Evolutionary conservation across 495 filamentous ascomycete species (phyloP), one percentile per base, ranked within the genome.

Genomic region (Tetracladium setigerum): DNA sequence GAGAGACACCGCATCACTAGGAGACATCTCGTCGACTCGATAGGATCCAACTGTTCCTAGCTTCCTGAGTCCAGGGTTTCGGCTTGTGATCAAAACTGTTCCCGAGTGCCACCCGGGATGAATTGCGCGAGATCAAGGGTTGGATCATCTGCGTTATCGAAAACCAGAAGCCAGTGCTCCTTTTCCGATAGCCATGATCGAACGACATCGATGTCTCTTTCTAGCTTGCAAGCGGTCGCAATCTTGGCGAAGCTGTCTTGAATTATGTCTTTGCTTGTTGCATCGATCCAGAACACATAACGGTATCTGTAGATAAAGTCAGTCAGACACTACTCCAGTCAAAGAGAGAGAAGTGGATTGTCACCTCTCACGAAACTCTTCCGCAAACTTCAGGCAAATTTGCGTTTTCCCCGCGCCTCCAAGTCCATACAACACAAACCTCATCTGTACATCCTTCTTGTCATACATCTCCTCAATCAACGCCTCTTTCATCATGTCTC

Each of bases 131-230:
- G 22, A 18, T 63, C 55, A 3, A 69, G 30, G 9, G 53, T 44
- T 8, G 61, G 62, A 54, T 73, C 64, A 47, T 75, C 70, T 3
- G 70, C 71, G 43, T 74, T 73, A 53, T 73, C 71, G 22, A 75
- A 51, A 32, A 75, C 62, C 15, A 74, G 46, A 8, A 73, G 58
- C 71, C 71, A 74, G 14, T 55, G 55, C 9, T 62, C 38, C 10
- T 49, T 45, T 24, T 54, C 62, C 6, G 66, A 56, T 2, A 71
- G 58, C 50, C 62, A 66, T 41, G 60, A 62, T 31, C 59, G 50
- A 22, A 55, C 47, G 30, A 44, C 53, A 13, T 54, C 30, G 3
- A 57, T 60, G 17, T 52, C 50, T 36, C 55, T 51, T 38, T 54
- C 55, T 9, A 52, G 14, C 24, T 54, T 49, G 10, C 53, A 48